Conservation (phyloP, 2,329 filamentous ascomycete species). For the Amauroascus niger region DNA sequence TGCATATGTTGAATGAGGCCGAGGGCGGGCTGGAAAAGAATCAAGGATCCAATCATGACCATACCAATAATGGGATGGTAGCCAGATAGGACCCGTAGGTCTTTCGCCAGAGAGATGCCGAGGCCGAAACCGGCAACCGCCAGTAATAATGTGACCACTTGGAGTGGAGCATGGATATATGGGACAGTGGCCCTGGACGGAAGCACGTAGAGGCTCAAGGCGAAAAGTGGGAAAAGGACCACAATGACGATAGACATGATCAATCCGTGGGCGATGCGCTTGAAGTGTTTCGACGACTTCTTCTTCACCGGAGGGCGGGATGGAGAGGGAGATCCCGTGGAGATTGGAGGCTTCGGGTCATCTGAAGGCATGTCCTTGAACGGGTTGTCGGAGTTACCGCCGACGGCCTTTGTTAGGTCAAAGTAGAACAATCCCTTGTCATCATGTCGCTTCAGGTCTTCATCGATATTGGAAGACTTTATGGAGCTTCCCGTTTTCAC, state of each 20-base stretch:
- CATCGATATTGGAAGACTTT: slow-evolving; percentile 38
- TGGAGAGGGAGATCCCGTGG: neutral
- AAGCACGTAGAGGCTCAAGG: slow-evolving; percentile 15
- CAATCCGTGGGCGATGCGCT: slow-evolving; percentile 20
- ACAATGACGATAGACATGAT: slow-evolving; percentile 24
- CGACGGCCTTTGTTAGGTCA: slow-evolving; percentile 42
- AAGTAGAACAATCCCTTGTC: slow-evolving; percentile 36
- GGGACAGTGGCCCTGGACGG: slow-evolving; percentile 14
- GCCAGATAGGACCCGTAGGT: slow-evolving; percentile 29
- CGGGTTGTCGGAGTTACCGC: slow-evolving; percentile 36
- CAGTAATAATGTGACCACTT: slow-evolving; percentile 41
- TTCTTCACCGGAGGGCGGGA: neutral
- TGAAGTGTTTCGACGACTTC: slow-evolving; percentile 6
- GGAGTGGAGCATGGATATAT: slow-evolving; percentile 36
- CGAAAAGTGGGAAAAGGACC: slow-evolving; percentile 22
- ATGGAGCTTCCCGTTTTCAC: slow-evolving; percentile 39
- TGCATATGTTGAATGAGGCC: slow-evolving; percentile 44
- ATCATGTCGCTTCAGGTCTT: slow-evolving; percentile 40
- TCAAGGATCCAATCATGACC: slow-evolving; percentile 41
- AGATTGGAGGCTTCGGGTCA: neutral
- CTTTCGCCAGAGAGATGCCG: slow-evolving; percentile 42
- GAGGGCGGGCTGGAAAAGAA: slow-evolving; percentile 48
- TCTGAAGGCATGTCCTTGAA: slow-evolving; percentile 17
- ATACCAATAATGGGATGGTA: slow-evolving; percentile 48
- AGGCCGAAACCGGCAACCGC: slow-evolving; percentile 43